phyloP scores from a whole-genome alignment of 2,329 filamentous ascomycete genomes.

The Xenoacremonium recifei region DNA sequence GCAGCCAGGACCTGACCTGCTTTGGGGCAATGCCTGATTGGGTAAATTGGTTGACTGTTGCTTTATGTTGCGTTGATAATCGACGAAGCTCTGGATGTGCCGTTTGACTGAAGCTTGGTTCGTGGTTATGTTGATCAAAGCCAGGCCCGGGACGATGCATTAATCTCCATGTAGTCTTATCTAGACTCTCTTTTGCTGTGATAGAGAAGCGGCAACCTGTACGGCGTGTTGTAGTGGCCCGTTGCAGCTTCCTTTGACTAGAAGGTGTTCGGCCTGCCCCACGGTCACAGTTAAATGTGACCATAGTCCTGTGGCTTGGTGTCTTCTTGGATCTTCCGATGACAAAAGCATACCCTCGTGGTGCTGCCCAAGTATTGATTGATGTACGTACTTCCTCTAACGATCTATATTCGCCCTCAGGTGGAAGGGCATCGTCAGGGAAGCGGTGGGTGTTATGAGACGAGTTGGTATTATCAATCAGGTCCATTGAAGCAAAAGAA shows the following conservation, averaged over 20 bases:
- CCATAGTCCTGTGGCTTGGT: not conserved
- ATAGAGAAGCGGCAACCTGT: constrained; percentile 5
- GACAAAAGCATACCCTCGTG: not conserved
- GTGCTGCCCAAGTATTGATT: not conserved
- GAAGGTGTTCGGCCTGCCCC: not conserved
- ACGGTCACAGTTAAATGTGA: not conserved
- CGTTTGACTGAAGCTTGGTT: constrained; percentile 1
- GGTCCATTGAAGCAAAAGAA: not conserved
- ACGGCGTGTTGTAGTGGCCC: not conserved
- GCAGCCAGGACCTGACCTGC: not conserved
- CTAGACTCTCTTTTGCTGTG: constrained; percentile 1
- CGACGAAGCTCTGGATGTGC: not conserved
- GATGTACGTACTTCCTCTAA: no score
- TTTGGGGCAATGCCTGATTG: constrained; percentile 1
- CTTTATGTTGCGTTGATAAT: not conserved
- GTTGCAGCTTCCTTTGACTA: not conserved
- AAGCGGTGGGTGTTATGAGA: not conserved
- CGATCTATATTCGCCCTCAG: no score
- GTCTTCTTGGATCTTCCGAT: not conserved
- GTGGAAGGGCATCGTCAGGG: no score
- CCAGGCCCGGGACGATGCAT: not conserved
- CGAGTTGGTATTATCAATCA: not conserved
- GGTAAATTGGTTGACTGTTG: constrained; percentile 1
- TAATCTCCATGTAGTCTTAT: constrained; percentile 1
- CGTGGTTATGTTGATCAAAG: constrained; percentile 2